A percentile compares a stretch with the other conserved stretches of the same genome.
Evolutionary conservation across 176 grass and related monocot genomes (phyloP).

Genomic region (Hsuehochloa calcarea): DNA sequence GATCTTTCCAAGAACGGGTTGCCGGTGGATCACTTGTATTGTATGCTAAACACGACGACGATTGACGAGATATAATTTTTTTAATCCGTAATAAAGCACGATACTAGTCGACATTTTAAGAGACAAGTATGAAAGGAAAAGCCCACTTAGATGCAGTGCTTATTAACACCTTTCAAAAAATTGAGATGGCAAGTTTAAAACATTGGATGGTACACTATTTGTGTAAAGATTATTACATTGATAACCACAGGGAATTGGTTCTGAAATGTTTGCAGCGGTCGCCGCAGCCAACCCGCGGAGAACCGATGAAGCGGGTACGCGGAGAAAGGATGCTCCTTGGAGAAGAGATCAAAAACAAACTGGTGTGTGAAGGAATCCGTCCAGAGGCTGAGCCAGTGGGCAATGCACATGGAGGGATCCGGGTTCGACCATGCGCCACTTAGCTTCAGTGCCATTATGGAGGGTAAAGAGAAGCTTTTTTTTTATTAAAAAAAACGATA

Average conservation of each 20-base stretch:
- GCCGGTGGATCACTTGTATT: no score
- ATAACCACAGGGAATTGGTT: no score
- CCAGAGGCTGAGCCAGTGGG: slow-evolving; percentile 46
- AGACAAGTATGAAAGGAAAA: not conserved
- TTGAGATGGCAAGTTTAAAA: no score
- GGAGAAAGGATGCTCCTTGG: slow-evolving; percentile 44
- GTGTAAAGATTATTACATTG: no score
- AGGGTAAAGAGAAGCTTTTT: slow-evolving; percentile 27
- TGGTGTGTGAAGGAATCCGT: slow-evolving; percentile 26
- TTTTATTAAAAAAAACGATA: no score
- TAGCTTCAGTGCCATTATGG: slow-evolving; percentile 41
- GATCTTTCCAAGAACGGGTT: no score
- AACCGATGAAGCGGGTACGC: not conserved
- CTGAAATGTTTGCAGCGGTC: no score
- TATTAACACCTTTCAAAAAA: not conserved
- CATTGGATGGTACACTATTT: no score
- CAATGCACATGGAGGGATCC: slow-evolving; percentile 40
- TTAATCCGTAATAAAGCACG: no score
- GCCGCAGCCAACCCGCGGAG: not conserved
- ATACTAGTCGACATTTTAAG: not conserved
- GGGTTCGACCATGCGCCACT: slow-evolving; percentile 40
- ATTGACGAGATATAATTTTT: no score
- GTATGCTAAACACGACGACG: no score
- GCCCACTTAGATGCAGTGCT: not conserved
- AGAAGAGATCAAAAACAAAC: slow-evolving; percentile 42